phyloP scores from a whole-genome alignment of 2,329 filamentous ascomycete species.

The Colletotrichum sp. region DNA sequence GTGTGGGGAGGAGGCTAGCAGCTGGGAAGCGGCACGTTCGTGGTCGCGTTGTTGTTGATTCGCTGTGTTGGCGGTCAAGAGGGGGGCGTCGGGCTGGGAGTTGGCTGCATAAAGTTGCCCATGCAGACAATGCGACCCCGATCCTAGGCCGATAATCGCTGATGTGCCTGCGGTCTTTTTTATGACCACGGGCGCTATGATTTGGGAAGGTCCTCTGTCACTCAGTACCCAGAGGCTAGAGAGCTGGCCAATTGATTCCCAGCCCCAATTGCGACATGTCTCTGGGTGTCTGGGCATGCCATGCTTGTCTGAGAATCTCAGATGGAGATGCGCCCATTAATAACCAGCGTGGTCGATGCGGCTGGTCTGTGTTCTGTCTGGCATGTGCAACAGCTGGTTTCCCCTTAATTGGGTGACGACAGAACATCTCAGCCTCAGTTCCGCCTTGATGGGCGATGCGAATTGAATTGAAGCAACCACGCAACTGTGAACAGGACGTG shows the following conservation, averaged over 20 bases:
- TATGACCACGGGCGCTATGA: neutral
- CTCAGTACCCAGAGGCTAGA: neutral
- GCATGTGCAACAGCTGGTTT: slow-evolving; percentile 19
- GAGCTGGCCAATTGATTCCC: neutral
- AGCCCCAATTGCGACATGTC: neutral
- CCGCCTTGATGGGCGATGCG: neutral
- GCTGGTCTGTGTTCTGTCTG: slow-evolving; percentile 15
- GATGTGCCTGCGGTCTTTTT: neutral
- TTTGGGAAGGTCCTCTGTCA: neutral
- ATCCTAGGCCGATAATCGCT: neutral
- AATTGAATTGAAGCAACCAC: neutral
- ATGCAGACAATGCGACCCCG: slow-evolving; percentile 1
- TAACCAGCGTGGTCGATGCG: neutral
- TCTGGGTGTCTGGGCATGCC: neutral
- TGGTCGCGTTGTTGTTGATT: slow-evolving; percentile 5
- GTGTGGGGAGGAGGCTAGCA: slow-evolving; percentile 8
- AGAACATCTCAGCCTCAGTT: neutral
- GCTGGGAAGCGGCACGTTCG: neutral
- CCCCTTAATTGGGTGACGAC: slow-evolving; percentile 1
- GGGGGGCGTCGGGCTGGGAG: neutral
- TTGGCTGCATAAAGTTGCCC: slow-evolving; percentile 11
- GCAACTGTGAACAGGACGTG: no score
- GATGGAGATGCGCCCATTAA: neutral
- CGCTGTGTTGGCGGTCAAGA: neutral
- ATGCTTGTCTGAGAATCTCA: slow-evolving; percentile 3